Evolutionary conservation across 177 flowering plant species (phyloP).

Genomic region (Telopea speciosissima): DNA sequence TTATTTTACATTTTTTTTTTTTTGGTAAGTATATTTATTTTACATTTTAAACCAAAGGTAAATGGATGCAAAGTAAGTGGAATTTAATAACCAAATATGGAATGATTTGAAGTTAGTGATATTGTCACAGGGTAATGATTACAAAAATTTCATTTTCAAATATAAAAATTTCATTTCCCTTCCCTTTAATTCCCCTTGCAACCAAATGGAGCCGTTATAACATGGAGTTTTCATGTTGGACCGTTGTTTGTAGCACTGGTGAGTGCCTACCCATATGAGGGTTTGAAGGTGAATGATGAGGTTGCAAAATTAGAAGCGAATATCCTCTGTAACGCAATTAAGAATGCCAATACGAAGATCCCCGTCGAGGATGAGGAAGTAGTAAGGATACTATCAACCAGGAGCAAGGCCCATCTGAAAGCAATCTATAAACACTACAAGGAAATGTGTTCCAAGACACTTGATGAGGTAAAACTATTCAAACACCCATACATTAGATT

Average conservation of each 20-base stretch:
- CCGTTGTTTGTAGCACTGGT: conserved; percentile 72
- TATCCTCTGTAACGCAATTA: conserved; percentile 34
- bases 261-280: conserved; percentile 69
- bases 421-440: conserved; percentile 36
- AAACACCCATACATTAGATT: too few species aligned
- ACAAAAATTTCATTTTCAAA: too few species aligned
- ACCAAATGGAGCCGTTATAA: too few species aligned
- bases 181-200: too few species aligned
- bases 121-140: too few species aligned
- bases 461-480: conserved; percentile 30
- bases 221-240: not conserved
- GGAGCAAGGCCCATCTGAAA: conserved; percentile 66
- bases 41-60: too few species aligned
- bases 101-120: too few species aligned
- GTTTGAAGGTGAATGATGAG: conserved; percentile 42
- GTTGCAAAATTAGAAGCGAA: conserved; percentile 65
- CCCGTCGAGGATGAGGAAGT: conserved; percentile 51
- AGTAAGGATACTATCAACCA: conserved; percentile 62
- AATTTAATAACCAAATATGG: too few species aligned
- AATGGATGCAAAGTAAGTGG: too few species aligned
- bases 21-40: too few species aligned
- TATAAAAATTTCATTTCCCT: too few species aligned
- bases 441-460: conserved; percentile 26
- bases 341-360: conserved; percentile 18
- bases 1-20: too few species aligned